Base-by-base conservation (phyloP, 768 basidiomycete species). In the Cystobasidium tubakii region DNA sequence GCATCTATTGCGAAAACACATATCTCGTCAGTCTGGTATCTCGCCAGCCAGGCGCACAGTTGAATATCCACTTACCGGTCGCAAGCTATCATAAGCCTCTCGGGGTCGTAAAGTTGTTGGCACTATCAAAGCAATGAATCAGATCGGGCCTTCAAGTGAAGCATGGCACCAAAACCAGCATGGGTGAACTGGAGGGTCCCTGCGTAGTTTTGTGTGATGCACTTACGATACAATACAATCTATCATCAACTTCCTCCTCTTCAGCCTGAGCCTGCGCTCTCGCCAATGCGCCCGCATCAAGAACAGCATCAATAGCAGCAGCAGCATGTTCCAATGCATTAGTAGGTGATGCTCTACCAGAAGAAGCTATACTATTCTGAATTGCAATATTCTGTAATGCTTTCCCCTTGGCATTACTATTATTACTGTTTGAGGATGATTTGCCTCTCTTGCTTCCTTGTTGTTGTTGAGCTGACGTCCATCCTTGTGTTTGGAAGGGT, bases 81-180 rank as follows among this genome's bases (percentile, higher is more conserved):
- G 79, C 92, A 95, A 31, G 90, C 92, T 80, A 95, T 92, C 92
- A 95, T 95, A 75, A 89, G 85, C 65, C 86, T 84, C 79, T 91
- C 90, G 80, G 92, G 89, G 76, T 95, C 90, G 76, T 95, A 94
- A 76, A 84, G 86, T 25, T 89, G 90, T 81, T 90, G 87, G 83
- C 92, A 96, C 17, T 71, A 62, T 44, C 43, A 6, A 34, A 25
- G 33, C 1, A n/a, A n/a, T n/a, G n/a, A n/a, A n/a, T n/a, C n/a
- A n/a, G n/a, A n/a, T n/a, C n/a, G n/a, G n/a, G n/a, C n/a, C n/a
- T n/a, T n/a, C n/a, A n/a, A n/a, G n/a, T n/a, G n/a, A n/a, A n/a
- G n/a, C n/a, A n/a, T n/a, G n/a, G n/a, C n/a, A n/a, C n/a, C n/a
- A n/a, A n/a, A n/a, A n/a, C n/a, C n/a, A n/a, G n/a, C n/a, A n/a